A percentile compares a stretch with the other conserved stretches of the same genome.
These are phyloP conservation scores for Ogataea paradorogensis DNA, from an alignment of 805 yeast genomes.

Conservation along the genomic window DNA sequence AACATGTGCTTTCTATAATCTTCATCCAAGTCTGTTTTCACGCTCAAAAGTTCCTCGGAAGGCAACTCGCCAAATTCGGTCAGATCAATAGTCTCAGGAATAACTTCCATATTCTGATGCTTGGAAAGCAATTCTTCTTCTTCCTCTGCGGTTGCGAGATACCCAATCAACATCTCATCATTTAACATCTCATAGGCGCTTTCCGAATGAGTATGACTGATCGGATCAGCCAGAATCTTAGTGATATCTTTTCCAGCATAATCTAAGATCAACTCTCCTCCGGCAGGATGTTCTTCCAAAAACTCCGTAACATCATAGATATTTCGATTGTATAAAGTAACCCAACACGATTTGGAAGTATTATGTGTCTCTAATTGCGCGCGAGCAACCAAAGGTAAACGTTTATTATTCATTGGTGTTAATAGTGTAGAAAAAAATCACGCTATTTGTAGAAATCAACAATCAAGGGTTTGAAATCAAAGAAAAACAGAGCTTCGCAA, in stretches of 20 bases:
- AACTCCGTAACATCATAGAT: conserved; percentile 80
- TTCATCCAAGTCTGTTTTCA: conserved; percentile 71
- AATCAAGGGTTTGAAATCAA: background rate
- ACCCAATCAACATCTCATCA: conserved; percentile 79
- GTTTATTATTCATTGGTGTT: conserved; percentile 6
- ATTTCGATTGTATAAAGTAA: conserved; percentile 72
- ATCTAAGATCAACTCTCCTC: conserved; percentile 53
- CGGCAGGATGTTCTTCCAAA: conserved; percentile 71
- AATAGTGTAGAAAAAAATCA: conserved; percentile 3
- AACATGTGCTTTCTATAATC: conserved; percentile 81
- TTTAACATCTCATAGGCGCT: conserved; percentile 86
- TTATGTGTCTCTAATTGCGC: conserved; percentile 53
- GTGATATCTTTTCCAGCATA: conserved; percentile 66
- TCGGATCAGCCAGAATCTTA: conserved; percentile 67
- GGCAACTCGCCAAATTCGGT: conserved; percentile 66
- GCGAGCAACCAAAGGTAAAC: conserved; percentile 59
- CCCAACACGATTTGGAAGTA: conserved; percentile 65
- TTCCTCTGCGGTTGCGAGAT: conserved; percentile 77
- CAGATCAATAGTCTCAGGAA: conserved; percentile 41
- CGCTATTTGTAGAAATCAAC: conserved; percentile 2
- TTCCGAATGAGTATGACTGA: conserved; percentile 78
- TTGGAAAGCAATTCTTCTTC: conserved; percentile 63
- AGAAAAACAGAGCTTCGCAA: no score
- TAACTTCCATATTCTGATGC: conserved; percentile 48
- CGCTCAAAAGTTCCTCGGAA: conserved; percentile 63